These are phyloP conservation scores for Bruguiera sexangula DNA, from an alignment of 345 rosid species.

Conservation along the genomic window DNA sequence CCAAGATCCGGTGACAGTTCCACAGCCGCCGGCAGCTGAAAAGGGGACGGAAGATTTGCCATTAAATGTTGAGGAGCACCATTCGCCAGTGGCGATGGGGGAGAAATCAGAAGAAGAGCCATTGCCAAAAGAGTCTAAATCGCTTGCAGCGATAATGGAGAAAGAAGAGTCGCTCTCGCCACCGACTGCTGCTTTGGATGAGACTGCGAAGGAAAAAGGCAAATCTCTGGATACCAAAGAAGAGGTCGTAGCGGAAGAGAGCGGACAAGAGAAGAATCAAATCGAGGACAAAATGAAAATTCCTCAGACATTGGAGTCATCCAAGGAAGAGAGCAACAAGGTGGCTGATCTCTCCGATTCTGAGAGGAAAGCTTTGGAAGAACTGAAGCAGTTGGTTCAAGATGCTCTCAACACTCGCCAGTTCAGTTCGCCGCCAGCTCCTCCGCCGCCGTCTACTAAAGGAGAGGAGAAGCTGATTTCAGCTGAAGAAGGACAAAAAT, in stretches of 20 bases:
- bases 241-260: slow-evolving; percentile 20
- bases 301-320: slow-evolving; percentile 39
- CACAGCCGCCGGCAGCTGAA: background rate
- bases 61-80: background rate
- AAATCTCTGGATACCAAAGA: slow-evolving; percentile 15
- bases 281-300: slow-evolving; percentile 28
- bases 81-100: slow-evolving; percentile 2
- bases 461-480: slow-evolving; percentile 23
- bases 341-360: slow-evolving; percentile 51
- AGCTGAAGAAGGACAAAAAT: slow-evolving; percentile 8
- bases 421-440: slow-evolving; percentile 39
- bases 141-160: slow-evolving; percentile 42
- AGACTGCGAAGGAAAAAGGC: background rate
- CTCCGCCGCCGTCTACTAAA: slow-evolving; percentile 17
- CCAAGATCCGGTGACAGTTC: background rate
- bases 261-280: slow-evolving; percentile 5
- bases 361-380: slow-evolving; percentile 58
- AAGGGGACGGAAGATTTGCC: background rate
- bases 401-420: slow-evolving; percentile 50
- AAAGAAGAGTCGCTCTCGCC: slow-evolving; percentile 33
- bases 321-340: slow-evolving; percentile 66
- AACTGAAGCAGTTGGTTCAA: slow-evolving; percentile 52
- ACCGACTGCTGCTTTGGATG: background rate
- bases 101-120: slow-evolving; percentile 11
- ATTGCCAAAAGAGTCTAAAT: slow-evolving; percentile 24